Base-by-base conservation (phyloP, 768 basidiomycete species). In the Lactarius tabidus region DNA sequence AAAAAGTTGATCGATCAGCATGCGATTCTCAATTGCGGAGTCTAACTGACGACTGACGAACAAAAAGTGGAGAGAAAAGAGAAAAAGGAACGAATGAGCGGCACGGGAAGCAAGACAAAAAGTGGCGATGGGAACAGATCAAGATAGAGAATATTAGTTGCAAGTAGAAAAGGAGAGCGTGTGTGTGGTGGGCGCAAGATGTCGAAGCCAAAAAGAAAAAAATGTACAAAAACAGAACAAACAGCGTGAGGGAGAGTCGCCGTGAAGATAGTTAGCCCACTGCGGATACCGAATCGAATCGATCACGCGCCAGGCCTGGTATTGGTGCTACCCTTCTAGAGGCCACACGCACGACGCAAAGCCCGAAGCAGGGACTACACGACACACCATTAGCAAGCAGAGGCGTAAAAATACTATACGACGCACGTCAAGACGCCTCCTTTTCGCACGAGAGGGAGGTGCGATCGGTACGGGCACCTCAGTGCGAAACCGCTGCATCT, bases 351-450 rank as follows among this genome's bases (percentile, higher is more conserved):
- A 17, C 55, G 64, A 48, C 59, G 54, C 36, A 65, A 28, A 29
- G 54, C 64, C 15, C 55, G 38, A 36, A 65, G 45, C 36, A 65
- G 5, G 14, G 55, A 17, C 59, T 65, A 31, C 29, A 53, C 3
- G 17, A 18, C 8, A n/a, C 14, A 18, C n/a, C 48, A 7, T 65
- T 36, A 60, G 28, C 35, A 17, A 4, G 36, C 0, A n/a, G 4
- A 17, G 6, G 48, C 26, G n/a, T 14, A 51, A 51, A n/a, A 26
- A 26, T 7, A 51, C 15, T 18, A 18, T 18, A 41, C n/a, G n/a
- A 60, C 64, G 35, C 35, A 65, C 59, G 8, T 23, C 20, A 20
- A 60, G 41, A n/a, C 36, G 64, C 41, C 48, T 65, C 31, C 23
- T 56, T 48, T 60, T 65, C 31, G 43, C 38, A 59, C 57, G 48